Evolutionary conservation across 1,284 basidiomycete species (phyloP).

Genomic region (Puccinia hordei): DNA sequence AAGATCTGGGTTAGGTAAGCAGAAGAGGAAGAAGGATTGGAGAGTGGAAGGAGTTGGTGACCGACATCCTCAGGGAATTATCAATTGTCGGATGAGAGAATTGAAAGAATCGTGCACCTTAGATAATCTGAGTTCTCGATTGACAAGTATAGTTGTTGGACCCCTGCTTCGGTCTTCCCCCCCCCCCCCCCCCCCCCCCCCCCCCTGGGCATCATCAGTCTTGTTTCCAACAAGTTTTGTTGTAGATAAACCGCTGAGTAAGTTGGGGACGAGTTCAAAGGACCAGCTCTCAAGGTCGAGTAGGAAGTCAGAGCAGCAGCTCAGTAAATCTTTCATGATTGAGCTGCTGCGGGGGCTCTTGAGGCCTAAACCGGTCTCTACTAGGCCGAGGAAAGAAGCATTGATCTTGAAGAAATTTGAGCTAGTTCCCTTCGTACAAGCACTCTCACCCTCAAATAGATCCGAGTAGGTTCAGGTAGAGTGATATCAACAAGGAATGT

Average conservation of each 20-base stretch:
- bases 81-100: neutral
- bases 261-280: neutral
- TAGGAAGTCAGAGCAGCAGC: neutral
- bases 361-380: neutral
- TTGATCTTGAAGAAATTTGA: neutral
- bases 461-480: constrained; percentile 46
- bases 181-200: too few species aligned
- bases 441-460: too few species aligned
- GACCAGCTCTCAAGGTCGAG: neutral
- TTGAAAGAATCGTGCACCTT: neutral
- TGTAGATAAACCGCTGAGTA: neutral
- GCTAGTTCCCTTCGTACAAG: too few species aligned
- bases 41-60: too few species aligned
- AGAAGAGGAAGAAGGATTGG: too few species aligned
- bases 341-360: too few species aligned
- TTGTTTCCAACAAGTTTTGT: too few species aligned
- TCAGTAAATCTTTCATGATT: neutral
- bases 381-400: neutral
- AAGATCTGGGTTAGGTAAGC: too few species aligned
- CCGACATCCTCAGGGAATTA: too few species aligned
- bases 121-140: neutral
- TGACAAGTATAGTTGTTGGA: neutral
- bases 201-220: neutral
- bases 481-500: constrained; percentile 23
- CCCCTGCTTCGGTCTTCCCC: too few species aligned